Evolutionary conservation across 2,329 filamentous ascomycete species (phyloP), one percentile per base, ranked within the genome.

Genomic region (Scedosporium aurantiacum): DNA sequence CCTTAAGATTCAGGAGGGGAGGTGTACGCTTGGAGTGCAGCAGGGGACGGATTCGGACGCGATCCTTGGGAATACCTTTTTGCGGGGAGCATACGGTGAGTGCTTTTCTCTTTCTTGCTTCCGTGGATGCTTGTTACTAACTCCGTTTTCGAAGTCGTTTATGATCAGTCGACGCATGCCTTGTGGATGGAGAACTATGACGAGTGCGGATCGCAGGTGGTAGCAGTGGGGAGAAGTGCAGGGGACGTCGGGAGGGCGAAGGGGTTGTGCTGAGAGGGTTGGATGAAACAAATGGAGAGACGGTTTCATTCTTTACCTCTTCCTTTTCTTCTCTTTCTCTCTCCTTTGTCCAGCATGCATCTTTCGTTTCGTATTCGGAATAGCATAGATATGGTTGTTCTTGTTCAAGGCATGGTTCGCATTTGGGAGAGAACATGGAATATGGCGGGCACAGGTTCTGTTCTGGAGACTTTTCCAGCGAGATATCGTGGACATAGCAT

Each of bases 1-100:
- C 65, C 73, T 82, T 61, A 71, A 79, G 45, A 72, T 80, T 27
- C 73, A 71, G 57, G 70, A 73, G 52, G 69, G 66, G 2, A 69
- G 70, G 28, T 74, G 73, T 62, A 68, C 71, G 45, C 63, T 75
- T 23, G 72, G 72, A 0, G 70, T 74, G 18, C 73, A 75, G 64
- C 69, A 71, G 5, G 70, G 56, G 27, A 28, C 70, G 1, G 71
- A 73, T 59, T 60, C 63, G 6, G 68, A 68, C 2, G 64, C 72
- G 65, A 71, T 74, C 16, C 54, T 75, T n/a, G 72, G 72, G 21
- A 72, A 71, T 41, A 74, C 72, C 45, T 75, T 74, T 60, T 70
- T 74, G 16, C 63, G 73, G 58, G 72, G 69, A 23, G 72, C 73
- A 5, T 75, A 75, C 59, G 65, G 72, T 74, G 63, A 64, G 71